phyloP scores from a whole-genome alignment of 495 filamentous ascomycete species.

The Jackrogersella multiformis region DNA sequence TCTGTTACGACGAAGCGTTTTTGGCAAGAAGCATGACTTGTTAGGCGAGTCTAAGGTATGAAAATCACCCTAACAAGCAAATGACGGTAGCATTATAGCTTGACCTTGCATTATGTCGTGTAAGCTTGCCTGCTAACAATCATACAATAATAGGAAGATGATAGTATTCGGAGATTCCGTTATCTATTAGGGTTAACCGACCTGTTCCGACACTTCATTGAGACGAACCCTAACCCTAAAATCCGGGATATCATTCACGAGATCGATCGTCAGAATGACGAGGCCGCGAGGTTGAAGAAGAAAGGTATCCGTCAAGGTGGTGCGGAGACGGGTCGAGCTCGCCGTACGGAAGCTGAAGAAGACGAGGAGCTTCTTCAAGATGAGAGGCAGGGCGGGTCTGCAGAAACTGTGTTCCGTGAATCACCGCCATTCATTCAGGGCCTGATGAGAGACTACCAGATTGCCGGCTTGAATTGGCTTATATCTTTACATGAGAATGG shows the following conservation, averaged over 20 bases:
- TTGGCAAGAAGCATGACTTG: conserved; percentile 92
- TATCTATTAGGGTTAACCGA: conserved; percentile 97
- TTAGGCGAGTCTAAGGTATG: conserved; percentile 90
- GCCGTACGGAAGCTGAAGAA: conserved; percentile 96
- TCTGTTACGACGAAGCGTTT: conserved; percentile 85
- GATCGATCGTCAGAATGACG: conserved; percentile 90
- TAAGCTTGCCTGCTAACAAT: conserved; percentile 35
- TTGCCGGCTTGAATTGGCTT: conserved; percentile 97
- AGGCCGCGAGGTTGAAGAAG: conserved; percentile 75
- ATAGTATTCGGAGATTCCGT: conserved; percentile 92
- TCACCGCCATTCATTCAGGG: conserved; percentile 90
- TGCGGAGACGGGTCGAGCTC: conserved; percentile 79
- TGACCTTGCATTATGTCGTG: no score
- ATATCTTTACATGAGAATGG: conserved; percentile 98
- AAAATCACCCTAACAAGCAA: neutral
- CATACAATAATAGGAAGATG: conserved; percentile 76
- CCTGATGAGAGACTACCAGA: conserved; percentile 93
- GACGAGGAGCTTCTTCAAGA: conserved; percentile 94
- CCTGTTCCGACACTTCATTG: conserved; percentile 98
- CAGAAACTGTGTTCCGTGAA: conserved; percentile 89
- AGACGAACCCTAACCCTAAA: conserved; percentile 90
- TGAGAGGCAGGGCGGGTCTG: conserved; percentile 85
- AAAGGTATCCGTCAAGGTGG: conserved; percentile 81
- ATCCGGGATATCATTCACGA: conserved; percentile 92
- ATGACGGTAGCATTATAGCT: conserved; percentile 7